Base-by-base conservation (phyloP, 23 red algal species). In the Gracilaria gracilis region DNA sequence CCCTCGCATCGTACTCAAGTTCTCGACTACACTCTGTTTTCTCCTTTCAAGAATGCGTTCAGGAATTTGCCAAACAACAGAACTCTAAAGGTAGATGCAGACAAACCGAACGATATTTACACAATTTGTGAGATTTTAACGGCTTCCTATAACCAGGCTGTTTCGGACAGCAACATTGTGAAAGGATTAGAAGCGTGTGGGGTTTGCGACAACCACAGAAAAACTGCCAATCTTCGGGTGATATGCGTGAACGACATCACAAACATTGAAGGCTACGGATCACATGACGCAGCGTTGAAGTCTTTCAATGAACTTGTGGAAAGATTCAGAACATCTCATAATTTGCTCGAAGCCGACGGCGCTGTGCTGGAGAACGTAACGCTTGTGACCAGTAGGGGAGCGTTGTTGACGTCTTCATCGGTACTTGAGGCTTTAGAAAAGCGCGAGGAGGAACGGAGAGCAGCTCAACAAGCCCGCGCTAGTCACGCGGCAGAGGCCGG, bases 71-170 rank as follows among this genome's bases (percentile, higher is more conserved):
- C 16, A 6, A 64, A 64, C 15, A 15, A 64, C 6, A n/a, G 58
- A 64, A 64, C 58, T 73, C 32, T 38, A 12, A 73, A 14, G 3
- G 2, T 23, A 5, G 34, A 17, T 14, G 39, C 3, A 14, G 12
- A 73, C 4, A 73, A 73, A 33, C 17, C 9, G 8, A 73, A 73
- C 32, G 67, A 73, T 33, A 40, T 73, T 12, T 73, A 73, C 67
- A 73, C 67, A 9, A 7, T 73, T 40, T 73, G 67, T 46, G 67
- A 73, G 67, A 73, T 73, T 11, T 46, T 73, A 23, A 73, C 67
- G 19, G 32, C 9, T 2, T 4, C 11, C 3, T 73, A 73, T 21
- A 73, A 73, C 4, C 28, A 24, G 28, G 67, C 67, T 5, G 67
- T 73, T 33, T n/a, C 15, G 2, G 9, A 40, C 39, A 17, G 25